Conservation (phyloP, 2,329 filamentous ascomycete genomes). For the Diaporthe vaccinii region DNA sequence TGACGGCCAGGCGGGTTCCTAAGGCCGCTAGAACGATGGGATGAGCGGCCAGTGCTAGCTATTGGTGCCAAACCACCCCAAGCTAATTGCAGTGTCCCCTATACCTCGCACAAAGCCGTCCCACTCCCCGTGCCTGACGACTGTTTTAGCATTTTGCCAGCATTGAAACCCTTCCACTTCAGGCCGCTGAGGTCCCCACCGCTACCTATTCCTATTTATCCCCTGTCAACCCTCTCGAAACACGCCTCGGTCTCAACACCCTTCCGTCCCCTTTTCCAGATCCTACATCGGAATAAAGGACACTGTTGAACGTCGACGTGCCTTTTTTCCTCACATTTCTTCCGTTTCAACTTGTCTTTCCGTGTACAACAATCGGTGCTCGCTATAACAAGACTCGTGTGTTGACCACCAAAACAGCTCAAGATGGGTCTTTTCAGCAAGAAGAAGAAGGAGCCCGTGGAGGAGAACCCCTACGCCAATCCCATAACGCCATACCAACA, state of each 20-base stretch:
- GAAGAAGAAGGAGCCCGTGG: conserved; percentile 57
- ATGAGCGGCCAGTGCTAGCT: conserved; percentile 27
- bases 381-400: not conserved
- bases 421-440: conserved; percentile 64
- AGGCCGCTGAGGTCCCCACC: conserved; percentile 37
- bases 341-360: not conserved
- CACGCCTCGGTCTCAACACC: conserved; percentile 37
- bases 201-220: conserved; percentile 31
- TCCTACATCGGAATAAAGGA: conserved; percentile 4
- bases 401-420: conserved; percentile 26
- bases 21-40: conserved; percentile 9
- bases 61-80: not conserved
- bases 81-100: conserved; percentile 31
- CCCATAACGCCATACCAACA: conserved; percentile 63
- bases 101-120: conserved; percentile 3
- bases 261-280: conserved; percentile 34
- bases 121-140: conserved; percentile 34
- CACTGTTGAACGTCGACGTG: not conserved
- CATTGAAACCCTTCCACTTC: conserved; percentile 31
- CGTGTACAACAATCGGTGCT: not conserved
- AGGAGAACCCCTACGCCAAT: conserved; percentile 71
- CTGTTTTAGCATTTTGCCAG: conserved; percentile 36
- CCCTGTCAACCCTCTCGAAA: conserved; percentile 39
- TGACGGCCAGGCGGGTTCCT: conserved; percentile 21
- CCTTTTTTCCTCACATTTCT: not conserved